A percentile compares a stretch with the other conserved stretches of the same genome.
Conservation (phyloP, 169 alveolate genomes). For the Cryptosporidium viatorum region DNA sequence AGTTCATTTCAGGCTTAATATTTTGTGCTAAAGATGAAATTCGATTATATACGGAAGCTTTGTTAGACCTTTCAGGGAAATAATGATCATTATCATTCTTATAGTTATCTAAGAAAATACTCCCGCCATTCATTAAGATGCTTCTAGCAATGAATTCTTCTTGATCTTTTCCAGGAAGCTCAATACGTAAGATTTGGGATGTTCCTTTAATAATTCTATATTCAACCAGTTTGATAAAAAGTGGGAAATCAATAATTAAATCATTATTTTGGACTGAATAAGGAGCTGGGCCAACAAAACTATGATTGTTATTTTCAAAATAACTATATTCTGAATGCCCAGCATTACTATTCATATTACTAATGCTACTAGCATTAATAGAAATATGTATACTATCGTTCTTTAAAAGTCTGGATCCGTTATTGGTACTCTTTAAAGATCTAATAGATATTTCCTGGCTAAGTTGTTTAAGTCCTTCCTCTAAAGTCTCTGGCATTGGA, state of each 20-base stretch:
- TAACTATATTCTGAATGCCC: not conserved
- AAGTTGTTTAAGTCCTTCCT: conserved; percentile 54
- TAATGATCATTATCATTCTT: not conserved
- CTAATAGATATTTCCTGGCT: conserved; percentile 34
- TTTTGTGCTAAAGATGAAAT: not conserved
- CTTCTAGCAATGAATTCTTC: conserved; percentile 39
- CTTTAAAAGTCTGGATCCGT: not conserved
- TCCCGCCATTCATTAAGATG: conserved; percentile 6
- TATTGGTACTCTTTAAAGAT: conserved; percentile 13
- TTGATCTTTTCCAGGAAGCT: conserved; percentile 45
- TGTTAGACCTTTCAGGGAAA: not conserved
- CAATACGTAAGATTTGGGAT: conserved; percentile 41
- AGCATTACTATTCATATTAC: not conserved
- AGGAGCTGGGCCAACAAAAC: not conserved
- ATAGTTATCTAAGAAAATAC: conserved; percentile 19
- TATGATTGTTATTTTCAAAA: not conserved
- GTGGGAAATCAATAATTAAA: conserved; percentile 45
- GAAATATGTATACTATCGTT: not conserved
- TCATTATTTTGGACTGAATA: not conserved
- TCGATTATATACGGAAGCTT: not conserved
- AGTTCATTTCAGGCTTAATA: not conserved
- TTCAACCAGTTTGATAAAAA: conserved; percentile 58
- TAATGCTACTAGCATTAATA: not conserved
- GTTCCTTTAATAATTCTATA: conserved; percentile 58
- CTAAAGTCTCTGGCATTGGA: conserved; percentile 54